Evolutionary conservation across 2,329 filamentous ascomycete genomes (phyloP), one percentile per base, ranked within the genome.

Genomic region (Pseudocercospora pini-densiflorae): DNA sequence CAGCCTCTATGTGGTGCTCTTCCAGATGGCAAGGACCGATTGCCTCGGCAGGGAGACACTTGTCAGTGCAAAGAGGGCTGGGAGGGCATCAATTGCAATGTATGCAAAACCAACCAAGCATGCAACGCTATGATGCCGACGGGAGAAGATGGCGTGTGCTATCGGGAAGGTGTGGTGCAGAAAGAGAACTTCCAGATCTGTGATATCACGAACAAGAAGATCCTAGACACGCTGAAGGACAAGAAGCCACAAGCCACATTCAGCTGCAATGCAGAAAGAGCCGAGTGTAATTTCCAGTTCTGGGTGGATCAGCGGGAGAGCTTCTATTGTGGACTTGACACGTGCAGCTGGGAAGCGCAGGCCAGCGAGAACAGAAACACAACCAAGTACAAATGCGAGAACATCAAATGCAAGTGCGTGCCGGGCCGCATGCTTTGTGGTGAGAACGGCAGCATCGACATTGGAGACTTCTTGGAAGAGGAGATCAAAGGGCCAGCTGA

Each of bases 171-270:
- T 54, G 88, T 97, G 72, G 90, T 96, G 10, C 90, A 98, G 69
- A 93, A 95, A 74, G 89, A 96, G 80, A 99, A 98, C 82, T 94
- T 93, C 81, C 96, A 99, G 81, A 95, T 97, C 83, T 99, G 95
- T 81, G 92, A 96, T 79, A 95, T 99, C 71, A 98, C 94, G 63
- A 99, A 99, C 82, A 88, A 89, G 79, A 95, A 97, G 83, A 99
- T 99, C 75, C 84, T 94, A 63, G 89, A 94, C 68, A 89, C 94
- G 76, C 86, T 99, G 58, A 92, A 93, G 74, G 89, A 91, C 53
- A 88, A 93, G 80, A 91, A 92, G 65, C 94, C 95, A 0, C 92
- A 99, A 79, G 95, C 96, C 24, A 99, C 95, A 0, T 99, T 99
- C 77, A 93, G 90, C 31, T 99, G 95, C 79, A 88, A 94, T 75